A percentile compares a stretch with the other conserved stretches of the same genome.
Evolutionary conservation across 768 basidiomycete genomes (phyloP).

Genomic region (Trametes sanguinea): DNA sequence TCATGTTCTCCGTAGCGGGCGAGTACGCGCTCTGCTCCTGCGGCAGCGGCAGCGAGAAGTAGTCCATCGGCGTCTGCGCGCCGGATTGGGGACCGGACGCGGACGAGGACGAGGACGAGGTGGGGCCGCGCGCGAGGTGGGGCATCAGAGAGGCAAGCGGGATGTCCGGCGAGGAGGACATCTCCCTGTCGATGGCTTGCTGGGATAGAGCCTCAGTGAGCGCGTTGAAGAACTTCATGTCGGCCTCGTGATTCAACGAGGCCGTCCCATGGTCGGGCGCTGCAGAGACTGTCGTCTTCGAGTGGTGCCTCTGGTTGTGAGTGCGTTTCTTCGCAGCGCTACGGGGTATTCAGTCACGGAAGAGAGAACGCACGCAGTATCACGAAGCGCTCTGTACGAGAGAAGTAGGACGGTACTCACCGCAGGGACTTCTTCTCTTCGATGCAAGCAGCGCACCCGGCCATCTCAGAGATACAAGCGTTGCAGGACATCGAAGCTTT

Average conservation of each 20-base stretch:
- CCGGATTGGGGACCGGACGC: background rate
- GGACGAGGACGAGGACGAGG: constrained; percentile 8
- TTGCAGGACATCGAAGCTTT: background rate
- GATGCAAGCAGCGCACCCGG: background rate
- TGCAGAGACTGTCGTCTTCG: background rate
- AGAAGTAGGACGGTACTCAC: background rate
- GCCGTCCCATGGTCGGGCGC: background rate
- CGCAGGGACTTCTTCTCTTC: background rate
- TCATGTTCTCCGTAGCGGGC: background rate
- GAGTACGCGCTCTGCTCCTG: background rate
- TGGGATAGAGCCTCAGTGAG: constrained; percentile 1
- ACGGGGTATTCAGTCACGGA: background rate
- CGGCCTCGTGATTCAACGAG: background rate
- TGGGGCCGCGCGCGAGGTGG: background rate
- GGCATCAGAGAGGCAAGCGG: background rate
- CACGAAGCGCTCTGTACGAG: background rate
- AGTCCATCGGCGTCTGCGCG: background rate
- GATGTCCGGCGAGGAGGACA: background rate
- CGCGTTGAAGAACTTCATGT: background rate
- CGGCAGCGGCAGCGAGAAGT: background rate
- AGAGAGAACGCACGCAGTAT: background rate
- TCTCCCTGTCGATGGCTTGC: background rate
- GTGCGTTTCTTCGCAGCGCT: background rate
- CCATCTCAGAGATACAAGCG: constrained; percentile 6
- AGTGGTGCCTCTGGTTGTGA: background rate